Evolutionary conservation across 73 alveolate species (phyloP), one percentile per base, ranked within the genome.

Genomic region (Symbiodinium pilosum): DNA sequence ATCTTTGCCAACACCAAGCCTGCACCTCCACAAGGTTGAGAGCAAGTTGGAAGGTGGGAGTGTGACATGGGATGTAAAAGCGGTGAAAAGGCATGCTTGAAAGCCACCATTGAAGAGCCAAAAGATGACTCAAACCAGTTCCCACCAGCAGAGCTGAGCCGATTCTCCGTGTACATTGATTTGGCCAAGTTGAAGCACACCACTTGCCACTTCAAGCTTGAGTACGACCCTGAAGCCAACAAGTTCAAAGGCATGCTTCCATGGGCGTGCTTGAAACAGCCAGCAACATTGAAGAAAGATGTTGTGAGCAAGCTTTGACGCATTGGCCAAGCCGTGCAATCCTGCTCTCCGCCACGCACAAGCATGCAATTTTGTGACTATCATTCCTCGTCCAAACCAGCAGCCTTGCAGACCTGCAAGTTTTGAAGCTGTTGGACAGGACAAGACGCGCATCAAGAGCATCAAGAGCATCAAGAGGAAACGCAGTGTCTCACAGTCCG

Each of bases 171-270:
- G 18, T 69, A 69, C 18, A 21, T 32, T 12, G 42, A 69, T 20
- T 20, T 69, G 84, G 41, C 43, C 4, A 69, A 69, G 84, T 21
- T 69, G 84, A 69, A 24, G 43, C 26, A 69, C 43, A 32, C n/a
- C 6, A 5, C 7, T 12, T n/a, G 26, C 24, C 24, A 6, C 43
- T 69, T 69, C 84, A 32, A 32, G 84, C 43, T 69, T 40, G 84
- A 69, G 84, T 69, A n/a, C 20, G 84, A 69, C 43, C 84, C 84
- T 28, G 43, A 69, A 20, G 84, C 84, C 40, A 69, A 69, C 84
- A 69, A 69, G 18, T 69, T 69, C 84, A 69, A 69, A 32, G 84
- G 84, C 6, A 69, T 69, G 84, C 42, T 69, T 28, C 84, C 84
- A 20, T n/a, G 40, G 84, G 84, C 43, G 24, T 69, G 84, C 84